These are phyloP conservation scores for Cystofilobasidium capitatum DNA, from an alignment of 768 basidiomycete genomes.

Conservation along the genomic window DNA sequence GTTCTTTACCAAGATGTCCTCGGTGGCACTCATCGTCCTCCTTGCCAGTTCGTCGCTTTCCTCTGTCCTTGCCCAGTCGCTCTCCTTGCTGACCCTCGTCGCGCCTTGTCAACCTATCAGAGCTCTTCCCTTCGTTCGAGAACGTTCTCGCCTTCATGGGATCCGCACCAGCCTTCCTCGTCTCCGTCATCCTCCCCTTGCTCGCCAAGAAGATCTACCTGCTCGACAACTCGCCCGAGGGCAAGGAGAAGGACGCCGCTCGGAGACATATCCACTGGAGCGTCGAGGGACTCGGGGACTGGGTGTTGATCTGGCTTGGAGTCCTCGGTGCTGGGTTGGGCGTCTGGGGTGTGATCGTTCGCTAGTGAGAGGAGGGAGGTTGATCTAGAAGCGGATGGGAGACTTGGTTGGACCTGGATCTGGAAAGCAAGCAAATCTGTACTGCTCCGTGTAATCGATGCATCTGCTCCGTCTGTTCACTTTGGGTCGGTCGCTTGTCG, in stretches of 20 bases:
- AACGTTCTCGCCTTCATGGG: constrained; percentile 25
- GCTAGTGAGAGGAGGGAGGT: constrained; percentile 2
- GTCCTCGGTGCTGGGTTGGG: constrained; percentile 8
- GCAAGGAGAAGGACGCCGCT: neutral
- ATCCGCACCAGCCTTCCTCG: constrained; percentile 20
- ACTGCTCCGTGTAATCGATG: neutral
- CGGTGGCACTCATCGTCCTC: constrained; percentile 54
- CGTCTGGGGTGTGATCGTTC: constrained; percentile 1
- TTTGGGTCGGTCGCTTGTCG: too few relatives aligned
- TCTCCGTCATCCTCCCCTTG: constrained; percentile 20
- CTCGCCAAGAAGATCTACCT: constrained; percentile 21
- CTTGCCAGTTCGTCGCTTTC: constrained; percentile 47
- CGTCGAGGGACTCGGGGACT: constrained; percentile 1
- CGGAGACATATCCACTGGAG: neutral
- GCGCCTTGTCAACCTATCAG: neutral
- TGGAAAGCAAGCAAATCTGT: neutral
- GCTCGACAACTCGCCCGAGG: neutral
- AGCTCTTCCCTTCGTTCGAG: constrained; percentile 26
- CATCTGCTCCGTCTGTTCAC: neutral
- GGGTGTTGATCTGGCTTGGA: neutral
- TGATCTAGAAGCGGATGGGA: neutral
- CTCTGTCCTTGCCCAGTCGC: constrained; percentile 36
- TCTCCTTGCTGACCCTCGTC: neutral
- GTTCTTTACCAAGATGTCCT: constrained; percentile 50
- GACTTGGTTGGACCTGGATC: neutral